These are phyloP conservation scores for Gaertneriomyces semiglobifer DNA, from an alignment of 192 early-diverging fungal genomes.

Conservation along the genomic window DNA sequence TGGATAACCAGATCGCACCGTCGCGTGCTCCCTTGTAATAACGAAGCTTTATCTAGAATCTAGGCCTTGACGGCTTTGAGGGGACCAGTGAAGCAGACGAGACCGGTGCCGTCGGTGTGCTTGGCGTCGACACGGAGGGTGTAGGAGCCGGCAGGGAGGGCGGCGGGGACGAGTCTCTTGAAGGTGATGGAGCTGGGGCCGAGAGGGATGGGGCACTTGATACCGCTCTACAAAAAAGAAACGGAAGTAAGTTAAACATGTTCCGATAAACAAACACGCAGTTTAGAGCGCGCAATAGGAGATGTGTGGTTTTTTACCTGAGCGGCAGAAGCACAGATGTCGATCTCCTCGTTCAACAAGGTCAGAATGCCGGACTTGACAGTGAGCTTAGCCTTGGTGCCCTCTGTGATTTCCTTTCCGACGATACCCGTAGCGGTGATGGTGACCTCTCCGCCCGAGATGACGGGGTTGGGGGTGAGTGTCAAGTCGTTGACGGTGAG, in stretches of 20 bases:
- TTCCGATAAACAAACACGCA: too few relatives aligned
- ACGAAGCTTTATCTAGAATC: not conserved
- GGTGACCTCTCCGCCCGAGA: not conserved
- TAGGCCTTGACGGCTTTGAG: not conserved
- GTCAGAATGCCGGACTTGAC: not conserved
- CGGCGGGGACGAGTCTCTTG: not conserved
- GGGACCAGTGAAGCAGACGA: constrained; percentile 6
- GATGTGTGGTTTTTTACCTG: not conserved
- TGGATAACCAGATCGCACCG: too few relatives aligned
- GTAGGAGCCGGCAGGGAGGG: not conserved
- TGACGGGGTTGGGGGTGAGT: not conserved
- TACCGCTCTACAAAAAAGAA: not conserved
- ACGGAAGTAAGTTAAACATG: too few relatives aligned
- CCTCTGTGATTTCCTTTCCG: not conserved
- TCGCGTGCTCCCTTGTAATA: too few relatives aligned
- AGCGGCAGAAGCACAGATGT: not conserved
- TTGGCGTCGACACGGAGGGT: constrained; percentile 3
- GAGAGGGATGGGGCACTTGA: not conserved
- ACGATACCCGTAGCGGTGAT: not conserved
- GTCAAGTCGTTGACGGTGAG: constrained; percentile 2
- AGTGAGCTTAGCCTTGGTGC: not conserved
- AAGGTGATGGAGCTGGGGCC: not conserved
- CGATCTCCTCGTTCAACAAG: not conserved
- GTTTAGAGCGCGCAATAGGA: too few relatives aligned
- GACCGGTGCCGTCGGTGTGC: not conserved